A percentile compares a stretch with the other conserved stretches of the same genome.
Conservation (phyloP, 148 eudicot species). For the Drosera capensis region DNA sequence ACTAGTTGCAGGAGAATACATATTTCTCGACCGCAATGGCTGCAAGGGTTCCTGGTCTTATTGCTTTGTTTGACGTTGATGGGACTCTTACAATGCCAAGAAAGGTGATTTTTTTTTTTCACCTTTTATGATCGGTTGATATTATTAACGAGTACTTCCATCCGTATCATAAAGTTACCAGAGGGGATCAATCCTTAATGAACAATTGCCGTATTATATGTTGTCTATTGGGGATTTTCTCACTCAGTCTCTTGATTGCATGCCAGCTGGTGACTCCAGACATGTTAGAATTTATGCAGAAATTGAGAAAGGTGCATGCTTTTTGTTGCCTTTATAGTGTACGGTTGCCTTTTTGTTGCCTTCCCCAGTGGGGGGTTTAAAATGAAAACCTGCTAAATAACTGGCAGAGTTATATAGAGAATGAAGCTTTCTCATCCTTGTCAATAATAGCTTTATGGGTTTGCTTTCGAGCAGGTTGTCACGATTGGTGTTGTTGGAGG, state of each 20-base stretch:
- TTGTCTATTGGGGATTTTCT: no score
- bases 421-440: not conserved
- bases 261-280: slow-evolving; percentile 41
- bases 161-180: no score
- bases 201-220: no score
- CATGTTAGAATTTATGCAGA: slow-evolving; percentile 48
- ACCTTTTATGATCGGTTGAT: no score
- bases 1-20: slow-evolving; percentile 8
- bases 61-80: slow-evolving; percentile 95
- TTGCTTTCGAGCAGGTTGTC: slow-evolving; percentile 42
- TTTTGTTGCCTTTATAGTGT: no score
- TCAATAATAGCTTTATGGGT: not conserved
- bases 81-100: slow-evolving; percentile 88
- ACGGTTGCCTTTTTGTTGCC: no score
- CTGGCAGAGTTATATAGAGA: not conserved
- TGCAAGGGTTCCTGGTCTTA: slow-evolving; percentile 44
- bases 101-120: slow-evolving; percentile 29
- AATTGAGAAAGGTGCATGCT: slow-evolving; percentile 35
- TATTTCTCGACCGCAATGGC: slow-evolving; percentile 36
- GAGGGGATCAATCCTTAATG: no score
- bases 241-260: not conserved
- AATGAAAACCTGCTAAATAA: no score
- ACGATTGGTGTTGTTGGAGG: slow-evolving; percentile 96
- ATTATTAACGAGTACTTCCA: no score
- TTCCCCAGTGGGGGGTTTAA: no score